Conservation (phyloP, 306 rosid species). For the Castanopsis chinensis region DNA sequence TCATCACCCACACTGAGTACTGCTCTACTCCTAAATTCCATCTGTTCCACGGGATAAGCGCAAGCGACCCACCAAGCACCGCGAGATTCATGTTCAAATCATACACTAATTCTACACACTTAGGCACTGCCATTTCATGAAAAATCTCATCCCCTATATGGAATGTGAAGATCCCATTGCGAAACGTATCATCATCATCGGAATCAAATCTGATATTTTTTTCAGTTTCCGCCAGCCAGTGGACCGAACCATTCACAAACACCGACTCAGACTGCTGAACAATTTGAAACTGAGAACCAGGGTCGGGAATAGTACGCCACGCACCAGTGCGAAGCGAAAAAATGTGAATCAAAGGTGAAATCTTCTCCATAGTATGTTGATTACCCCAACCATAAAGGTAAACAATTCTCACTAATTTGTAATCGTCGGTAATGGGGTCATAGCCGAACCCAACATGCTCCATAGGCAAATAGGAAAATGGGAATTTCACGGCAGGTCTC, state of each 20-base stretch:
- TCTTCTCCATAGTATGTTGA: too few relatives aligned
- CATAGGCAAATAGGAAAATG: background rate
- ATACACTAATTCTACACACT: background rate
- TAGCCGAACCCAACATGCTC: conserved; percentile 14
- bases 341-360: background rate
- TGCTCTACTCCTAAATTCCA: too few relatives aligned
- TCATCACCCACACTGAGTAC: conserved; percentile 13
- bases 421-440: background rate
- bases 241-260: conserved; percentile 11
- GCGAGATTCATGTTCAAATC: background rate
- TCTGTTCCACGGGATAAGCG: background rate
- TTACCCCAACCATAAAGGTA: background rate
- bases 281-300: background rate
- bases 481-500: background rate
- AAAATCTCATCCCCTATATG: conserved; percentile 11
- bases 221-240: conserved; percentile 3
- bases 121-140: conserved; percentile 6
- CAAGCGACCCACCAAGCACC: background rate
- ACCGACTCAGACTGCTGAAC: background rate
- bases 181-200: background rate
- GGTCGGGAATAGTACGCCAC: conserved; percentile 2
- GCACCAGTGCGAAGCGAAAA: background rate
- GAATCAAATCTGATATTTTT: too few relatives aligned
- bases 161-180: conserved; percentile 7
- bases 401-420: conserved; percentile 12